Percentiles rank a stretch among this genome's conserved stretches.
Conservation (phyloP, 2,329 filamentous ascomycete species). For the Acarospora socialis region DNA sequence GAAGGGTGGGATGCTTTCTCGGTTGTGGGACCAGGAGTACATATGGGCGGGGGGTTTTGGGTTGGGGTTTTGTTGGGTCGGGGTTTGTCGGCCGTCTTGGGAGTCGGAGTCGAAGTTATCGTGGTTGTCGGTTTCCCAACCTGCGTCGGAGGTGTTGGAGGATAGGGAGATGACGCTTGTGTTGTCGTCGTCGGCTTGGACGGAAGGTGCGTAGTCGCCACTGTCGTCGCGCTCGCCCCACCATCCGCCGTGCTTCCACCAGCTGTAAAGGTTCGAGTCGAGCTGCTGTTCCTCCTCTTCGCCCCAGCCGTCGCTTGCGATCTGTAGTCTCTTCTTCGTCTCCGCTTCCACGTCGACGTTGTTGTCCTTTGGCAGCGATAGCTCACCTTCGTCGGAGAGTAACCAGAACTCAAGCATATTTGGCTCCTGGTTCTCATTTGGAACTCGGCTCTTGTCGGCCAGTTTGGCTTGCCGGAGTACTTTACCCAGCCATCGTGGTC, state of each 20-base stretch:
- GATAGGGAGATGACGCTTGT: conserved; percentile 65
- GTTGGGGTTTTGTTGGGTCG: conserved; percentile 52
- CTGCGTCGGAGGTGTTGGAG: conserved; percentile 32
- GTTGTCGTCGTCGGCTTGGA: conserved; percentile 49
- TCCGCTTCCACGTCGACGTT: conserved; percentile 70
- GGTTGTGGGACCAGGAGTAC: too few species aligned
- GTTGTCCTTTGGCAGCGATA: conserved; percentile 44
- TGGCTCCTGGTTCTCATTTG: neutral
- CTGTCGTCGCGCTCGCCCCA: conserved; percentile 74
- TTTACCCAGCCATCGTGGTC: conserved; percentile 47
- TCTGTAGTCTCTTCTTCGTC: conserved; percentile 48
- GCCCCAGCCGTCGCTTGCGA: conserved; percentile 26
- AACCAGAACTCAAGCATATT: conserved; percentile 40
- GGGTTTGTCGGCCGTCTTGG: conserved; percentile 48
- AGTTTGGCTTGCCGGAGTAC: neutral
- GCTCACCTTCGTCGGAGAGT: conserved; percentile 36
- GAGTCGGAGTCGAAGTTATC: conserved; percentile 20
- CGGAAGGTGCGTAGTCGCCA: conserved; percentile 54
- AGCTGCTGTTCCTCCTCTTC: conserved; percentile 45
- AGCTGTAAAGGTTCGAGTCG: conserved; percentile 61
- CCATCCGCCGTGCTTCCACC: conserved; percentile 72
- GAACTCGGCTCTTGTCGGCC: neutral
- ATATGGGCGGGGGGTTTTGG: too few species aligned
- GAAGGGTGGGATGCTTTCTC: conserved; percentile 36
- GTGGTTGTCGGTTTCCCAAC: conserved; percentile 35